phyloP scores from a whole-genome alignment of 495 filamentous ascomycete genomes.

The Evansstolkia leycettana region DNA sequence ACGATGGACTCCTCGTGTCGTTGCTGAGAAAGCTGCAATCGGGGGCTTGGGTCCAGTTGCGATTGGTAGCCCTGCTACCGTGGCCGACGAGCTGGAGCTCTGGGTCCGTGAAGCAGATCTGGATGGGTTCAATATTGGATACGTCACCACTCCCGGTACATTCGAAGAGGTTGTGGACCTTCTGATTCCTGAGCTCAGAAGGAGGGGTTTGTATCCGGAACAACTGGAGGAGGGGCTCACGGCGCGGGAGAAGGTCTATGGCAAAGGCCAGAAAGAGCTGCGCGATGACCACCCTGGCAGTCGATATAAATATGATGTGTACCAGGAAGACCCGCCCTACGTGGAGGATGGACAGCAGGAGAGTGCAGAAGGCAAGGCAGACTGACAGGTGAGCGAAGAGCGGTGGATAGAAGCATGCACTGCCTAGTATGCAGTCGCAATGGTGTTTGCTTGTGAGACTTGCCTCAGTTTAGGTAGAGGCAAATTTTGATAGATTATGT shows the following conservation, averaged over 20 bases:
- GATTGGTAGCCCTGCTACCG: constrained; percentile 39
- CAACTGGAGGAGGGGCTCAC: constrained; percentile 33
- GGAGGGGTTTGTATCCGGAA: constrained; percentile 35
- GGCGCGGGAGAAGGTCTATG: constrained; percentile 48
- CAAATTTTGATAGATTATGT: no score
- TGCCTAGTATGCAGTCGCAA: no score
- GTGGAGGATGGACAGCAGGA: constrained; percentile 1
- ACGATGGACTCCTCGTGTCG: constrained; percentile 35
- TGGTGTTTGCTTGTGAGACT: no score
- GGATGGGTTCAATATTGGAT: constrained; percentile 48
- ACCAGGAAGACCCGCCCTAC: constrained; percentile 35
- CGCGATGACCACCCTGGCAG: constrained; percentile 42
- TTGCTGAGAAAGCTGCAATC: constrained; percentile 46
- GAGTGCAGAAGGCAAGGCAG: neutral
- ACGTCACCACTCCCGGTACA: constrained; percentile 44
- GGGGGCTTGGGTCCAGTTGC: constrained; percentile 42
- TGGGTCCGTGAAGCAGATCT: constrained; percentile 47
- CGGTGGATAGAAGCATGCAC: no score
- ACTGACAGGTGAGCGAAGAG: no score
- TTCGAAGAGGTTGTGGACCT: constrained; percentile 53
- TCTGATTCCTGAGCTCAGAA: constrained; percentile 45
- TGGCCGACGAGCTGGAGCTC: constrained; percentile 46
- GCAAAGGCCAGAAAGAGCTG: constrained; percentile 40
- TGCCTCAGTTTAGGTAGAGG: no score
- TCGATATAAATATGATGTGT: constrained; percentile 45